phyloP scores from a whole-genome alignment of 768 basidiomycete genomes.

The Pulveroboletus ravenelii region DNA sequence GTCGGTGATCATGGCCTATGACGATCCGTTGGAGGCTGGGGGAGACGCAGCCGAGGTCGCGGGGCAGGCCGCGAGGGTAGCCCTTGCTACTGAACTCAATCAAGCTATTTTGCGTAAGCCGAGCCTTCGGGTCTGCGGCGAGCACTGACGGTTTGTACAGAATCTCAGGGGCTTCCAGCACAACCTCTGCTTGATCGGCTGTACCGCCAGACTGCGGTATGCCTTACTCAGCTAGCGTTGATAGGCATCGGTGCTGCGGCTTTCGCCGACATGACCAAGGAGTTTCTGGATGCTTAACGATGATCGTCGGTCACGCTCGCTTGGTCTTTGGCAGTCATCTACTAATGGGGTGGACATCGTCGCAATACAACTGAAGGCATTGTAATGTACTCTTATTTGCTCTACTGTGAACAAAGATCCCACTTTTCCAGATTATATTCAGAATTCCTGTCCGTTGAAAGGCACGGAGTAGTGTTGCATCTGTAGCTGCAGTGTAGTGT shows the following conservation, averaged over 20 bases:
- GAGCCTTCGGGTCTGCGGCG: neutral
- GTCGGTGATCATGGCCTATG: constrained; percentile 75
- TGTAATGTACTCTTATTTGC: constrained; percentile 15
- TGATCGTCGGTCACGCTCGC: neutral
- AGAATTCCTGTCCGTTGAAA: neutral
- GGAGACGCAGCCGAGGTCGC: constrained; percentile 65
- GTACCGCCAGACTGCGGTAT: constrained; percentile 69
- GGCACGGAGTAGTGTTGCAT: neutral
- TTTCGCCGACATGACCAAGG: constrained; percentile 74
- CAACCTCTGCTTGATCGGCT: constrained; percentile 70
- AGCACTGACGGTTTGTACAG: constrained; percentile 34
- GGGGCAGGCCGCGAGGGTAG: constrained; percentile 59
- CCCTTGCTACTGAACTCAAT: constrained; percentile 74
- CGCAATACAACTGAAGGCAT: neutral
- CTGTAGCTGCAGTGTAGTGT: constrained; percentile 11
- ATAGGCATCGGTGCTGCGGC: constrained; percentile 73
- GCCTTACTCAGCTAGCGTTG: constrained; percentile 66
- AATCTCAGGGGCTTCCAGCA: constrained; percentile 71
- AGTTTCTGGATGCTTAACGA: constrained; percentile 53
- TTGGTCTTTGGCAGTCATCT: neutral
- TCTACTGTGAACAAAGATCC: constrained; percentile 11
- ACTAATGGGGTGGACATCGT: neutral
- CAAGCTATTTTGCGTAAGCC: constrained; percentile 74
- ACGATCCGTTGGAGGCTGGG: constrained; percentile 64
- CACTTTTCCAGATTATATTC: constrained; percentile 4